Percentiles rank a stretch among this genome's conserved stretches.
These are phyloP conservation scores for Huntiella bhutanensis DNA, from an alignment of 2,329 filamentous ascomycete species.

Conservation along the genomic window DNA sequence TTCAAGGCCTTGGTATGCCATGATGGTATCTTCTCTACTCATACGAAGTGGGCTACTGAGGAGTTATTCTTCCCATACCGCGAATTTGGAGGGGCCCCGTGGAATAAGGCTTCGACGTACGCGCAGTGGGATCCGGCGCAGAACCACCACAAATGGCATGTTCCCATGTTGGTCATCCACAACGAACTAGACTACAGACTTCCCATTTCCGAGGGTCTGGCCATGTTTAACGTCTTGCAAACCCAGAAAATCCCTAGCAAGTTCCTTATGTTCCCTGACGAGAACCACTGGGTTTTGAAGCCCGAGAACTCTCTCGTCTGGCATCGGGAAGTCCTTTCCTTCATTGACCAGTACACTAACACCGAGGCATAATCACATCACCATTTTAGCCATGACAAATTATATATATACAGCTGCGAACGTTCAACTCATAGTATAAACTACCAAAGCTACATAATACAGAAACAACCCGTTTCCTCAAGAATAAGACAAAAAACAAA, in stretches of 20 bases:
- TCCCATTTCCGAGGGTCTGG: slow-evolving; percentile 65
- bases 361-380: neutral
- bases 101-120: slow-evolving; percentile 44
- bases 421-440: slow-evolving; percentile 1
- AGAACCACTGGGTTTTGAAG: slow-evolving; percentile 66
- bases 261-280: slow-evolving; percentile 65
- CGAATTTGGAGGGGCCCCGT: slow-evolving; percentile 44
- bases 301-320: slow-evolving; percentile 80
- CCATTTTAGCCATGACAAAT: neutral
- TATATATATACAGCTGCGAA: neutral
- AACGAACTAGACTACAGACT: slow-evolving; percentile 79
- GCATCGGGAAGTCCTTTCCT: slow-evolving; percentile 71
- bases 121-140: slow-evolving; percentile 51
- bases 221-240: slow-evolving; percentile 75
- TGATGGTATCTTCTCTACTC: slow-evolving; percentile 64
- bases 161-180: slow-evolving; percentile 72
- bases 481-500: slow-evolving; percentile 3
- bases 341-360: slow-evolving; percentile 47
- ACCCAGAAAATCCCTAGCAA: slow-evolving; percentile 55
- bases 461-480: slow-evolving; percentile 5
- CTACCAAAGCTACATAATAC: slow-evolving; percentile 2
- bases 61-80: slow-evolving; percentile 54
- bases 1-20: slow-evolving; percentile 83
- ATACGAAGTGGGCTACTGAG: slow-evolving; percentile 44
- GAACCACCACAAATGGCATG: slow-evolving; percentile 53